Conservation (phyloP, 805 yeast genomes). For the Saccharomycopsis sp. region DNA sequence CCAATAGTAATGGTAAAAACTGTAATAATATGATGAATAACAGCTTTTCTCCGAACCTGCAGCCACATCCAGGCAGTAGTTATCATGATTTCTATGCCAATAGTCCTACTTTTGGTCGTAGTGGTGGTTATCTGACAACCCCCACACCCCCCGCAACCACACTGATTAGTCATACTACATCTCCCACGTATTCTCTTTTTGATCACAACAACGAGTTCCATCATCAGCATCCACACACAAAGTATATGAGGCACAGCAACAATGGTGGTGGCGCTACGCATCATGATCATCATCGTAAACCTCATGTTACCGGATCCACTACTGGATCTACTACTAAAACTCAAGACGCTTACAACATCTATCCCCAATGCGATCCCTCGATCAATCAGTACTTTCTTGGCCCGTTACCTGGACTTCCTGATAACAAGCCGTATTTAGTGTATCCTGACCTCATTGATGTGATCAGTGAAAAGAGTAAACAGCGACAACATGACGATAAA, state of each 20-base stretch:
- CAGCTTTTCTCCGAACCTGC: neutral
- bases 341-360: slow-evolving; percentile 21
- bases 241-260: neutral
- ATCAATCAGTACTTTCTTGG: slow-evolving; percentile 70
- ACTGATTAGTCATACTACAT: neutral
- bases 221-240: neutral
- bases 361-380: slow-evolving; percentile 46
- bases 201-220: neutral
- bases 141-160: neutral
- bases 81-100: neutral
- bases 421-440: slow-evolving; percentile 34
- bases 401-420: slow-evolving; percentile 31
- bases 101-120: neutral
- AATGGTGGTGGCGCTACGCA: neutral
- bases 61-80: neutral
- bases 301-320: neutral
- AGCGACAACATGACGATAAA: neutral
- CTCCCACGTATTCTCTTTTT: neutral
- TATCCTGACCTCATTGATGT: slow-evolving; percentile 51
- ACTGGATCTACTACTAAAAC: slow-evolving; percentile 4
- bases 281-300: neutral
- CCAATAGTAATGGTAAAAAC: neutral
- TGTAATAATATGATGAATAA: neutral
- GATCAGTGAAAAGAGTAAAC: slow-evolving; percentile 1
- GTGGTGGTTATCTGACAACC: neutral